Conservation (phyloP, 345 rosid species). For the Atalantia buxifolia region DNA sequence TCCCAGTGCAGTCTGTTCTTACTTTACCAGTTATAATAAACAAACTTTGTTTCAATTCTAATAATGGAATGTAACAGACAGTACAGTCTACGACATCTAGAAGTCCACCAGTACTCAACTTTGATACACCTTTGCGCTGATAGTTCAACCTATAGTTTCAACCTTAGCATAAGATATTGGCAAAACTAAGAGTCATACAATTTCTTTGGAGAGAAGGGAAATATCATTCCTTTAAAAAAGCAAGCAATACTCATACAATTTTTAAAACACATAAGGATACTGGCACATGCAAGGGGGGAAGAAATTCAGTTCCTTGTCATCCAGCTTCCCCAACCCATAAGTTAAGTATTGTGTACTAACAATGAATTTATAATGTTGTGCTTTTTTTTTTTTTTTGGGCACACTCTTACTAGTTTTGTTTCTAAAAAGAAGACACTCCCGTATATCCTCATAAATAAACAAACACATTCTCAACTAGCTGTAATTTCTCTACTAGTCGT, state of each 20-base stretch:
- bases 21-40: too few species aligned
- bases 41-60: background rate
- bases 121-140: background rate
- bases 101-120: background rate
- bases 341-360: background rate
- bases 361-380: background rate
- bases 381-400: too few species aligned
- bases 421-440: background rate
- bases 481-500: background rate
- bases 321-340: background rate
- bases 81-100: background rate
- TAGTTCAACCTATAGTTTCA: background rate
- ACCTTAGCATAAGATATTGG: background rate
- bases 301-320: background rate
- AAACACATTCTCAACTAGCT: background rate
- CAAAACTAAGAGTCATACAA: background rate
- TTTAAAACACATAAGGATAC: background rate
- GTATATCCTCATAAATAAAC: background rate
- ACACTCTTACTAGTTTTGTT: background rate
- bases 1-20: background rate
- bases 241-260: background rate
- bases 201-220: background rate
- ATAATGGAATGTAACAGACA: background rate
- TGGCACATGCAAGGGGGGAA: background rate
- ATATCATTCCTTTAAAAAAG: background rate